Base-by-base conservation (phyloP, 805 yeast species). In the Sugiyamaella americana region DNA sequence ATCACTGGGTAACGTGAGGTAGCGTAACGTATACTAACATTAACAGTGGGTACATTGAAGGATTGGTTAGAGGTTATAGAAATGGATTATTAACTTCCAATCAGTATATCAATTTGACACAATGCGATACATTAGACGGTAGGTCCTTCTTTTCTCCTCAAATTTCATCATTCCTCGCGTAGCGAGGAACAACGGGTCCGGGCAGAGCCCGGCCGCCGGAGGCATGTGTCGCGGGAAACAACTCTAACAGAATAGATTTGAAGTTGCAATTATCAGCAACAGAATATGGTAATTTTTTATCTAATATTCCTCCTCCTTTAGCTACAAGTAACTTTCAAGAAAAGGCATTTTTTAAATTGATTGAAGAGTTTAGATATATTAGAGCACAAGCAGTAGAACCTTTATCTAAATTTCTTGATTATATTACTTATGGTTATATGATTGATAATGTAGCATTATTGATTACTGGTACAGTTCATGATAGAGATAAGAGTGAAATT, bases 381-480 rank as follows among this genome's bases (percentile, higher is more conserved):
- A 79, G 84, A 53, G 76, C 84, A 39, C 96, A 91, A 65, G 80
- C 96, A 3, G 81, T 83, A 30, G 88, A 87, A 50, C 84, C 82
- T 29, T 70, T 91, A 60, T 72, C 87, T 37, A 78, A 80, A 64
- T 88, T 91, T 62, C 75, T 93, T 80, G 96, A 94, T 64, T 94
- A 71, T 64, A 87, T 94, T 63, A 83, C 94, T 40, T 93, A 89
- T 63, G 94, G 97, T 8, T 93, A 94, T 69, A 93, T 93, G 99
- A 94, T 93, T 61, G 98, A 93, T 69, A 93, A 93, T 65, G 96
- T 93, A 35, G 86, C 93, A 20, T 73, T 93, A 60, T 84, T 93
- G 84, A 91, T 93, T 61, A 89, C 97, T 1, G 99, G 99, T 19
- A 88, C 98, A 0, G 78, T 93, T 51, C 98, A 93, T 63, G 95